Base-by-base conservation (phyloP, 164 flowering plant genomes). In the Cinnamomum chago region DNA sequence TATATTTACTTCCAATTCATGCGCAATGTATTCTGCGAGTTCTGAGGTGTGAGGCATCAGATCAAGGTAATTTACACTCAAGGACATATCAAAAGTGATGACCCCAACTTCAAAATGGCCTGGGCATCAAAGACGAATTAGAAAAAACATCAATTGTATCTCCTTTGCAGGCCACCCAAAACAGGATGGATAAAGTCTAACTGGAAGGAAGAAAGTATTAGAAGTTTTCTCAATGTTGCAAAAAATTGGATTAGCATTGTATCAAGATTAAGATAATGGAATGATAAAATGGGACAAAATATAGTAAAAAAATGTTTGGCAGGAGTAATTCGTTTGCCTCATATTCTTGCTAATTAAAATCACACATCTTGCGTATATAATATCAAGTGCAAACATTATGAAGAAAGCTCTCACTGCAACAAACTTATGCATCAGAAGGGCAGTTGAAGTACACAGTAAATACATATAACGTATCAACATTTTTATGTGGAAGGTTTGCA, bases 31-130 rank as follows among this genome's bases (percentile, higher is more conserved):
- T 25, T 81, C 74, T 33, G 79, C 58, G 71, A 94, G 90, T 77
- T 90, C 88, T 58, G 83, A 67, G n/a, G 88, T 55, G 33, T 83
- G 90, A 77, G 90, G 89, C 87, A 83, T 78, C 80, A 92, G 76
- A 71, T 85, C 85, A 10, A 86, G 72, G 78, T 82, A 78, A 67
- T 84, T 88, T 67, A 82, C 67, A 68, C 79, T 84, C 75, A 91
- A 76, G 27, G 79, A 84, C 86, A 94, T 86, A 28, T 81, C 85
- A 76, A 94, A 85, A 62, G 81, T 86, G 73, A 94, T 82, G 33
- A 79, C 65, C 35, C 92, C 94, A 83, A 91, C 79, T 71, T 77
- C 81, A 50, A 73, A 65, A 28, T 85, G 83, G 14, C 80, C 93
- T 90, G 87, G 14, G 27, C 55, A 76, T 30, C 64, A 73, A 67